Base-by-base conservation (phyloP, 805 yeast species). In the Ogataea haglerorum region DNA sequence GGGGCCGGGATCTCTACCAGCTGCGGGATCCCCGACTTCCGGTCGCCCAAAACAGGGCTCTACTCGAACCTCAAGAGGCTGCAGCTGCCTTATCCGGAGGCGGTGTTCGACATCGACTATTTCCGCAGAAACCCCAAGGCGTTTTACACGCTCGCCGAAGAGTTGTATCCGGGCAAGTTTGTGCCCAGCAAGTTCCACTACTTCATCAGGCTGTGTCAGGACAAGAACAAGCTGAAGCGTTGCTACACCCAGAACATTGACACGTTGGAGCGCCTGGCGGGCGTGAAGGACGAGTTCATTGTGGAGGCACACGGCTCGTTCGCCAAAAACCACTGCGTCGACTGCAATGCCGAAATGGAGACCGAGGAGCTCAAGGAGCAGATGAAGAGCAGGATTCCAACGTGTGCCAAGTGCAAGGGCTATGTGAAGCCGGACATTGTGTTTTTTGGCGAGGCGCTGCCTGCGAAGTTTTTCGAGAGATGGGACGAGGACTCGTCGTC, bases 241-340 rank as follows among this genome's bases (percentile, higher is more conserved):
- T 78, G 90, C 9, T 91, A 86, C 59, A 87, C 97, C 0, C 98
- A 91, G 58, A 91, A 91, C 58, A 90, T 91, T 35, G 98, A 91
- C 58, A 89, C 96, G 1, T 67, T 91, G 47, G 99, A 91, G 58
- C 71, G 95, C 49, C 67, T 83, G 14, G 93, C 96, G 0, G 96
- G 96, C 0, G 75, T 91, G 2, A 56, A 67, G 1, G 78, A 68
- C 14, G 78, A 80, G 10, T 70, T 64, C 44, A 69, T 91, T 2
- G 82, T 91, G 0, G 96, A 89, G 56, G 98, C 98, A 0, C 98
- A 91, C 62, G 99, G 99, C 0, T 86, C 95, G 2, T 91, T 91
- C 72, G 95, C 93, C 1, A 61, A 58, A 1, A 85, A 83, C 52
- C 93, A 84, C 50, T 91, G 99, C 57, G 82, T 89, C 33, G 78